Percentiles rank a stretch among this genome's conserved stretches.
phyloP scores from a whole-genome alignment of 176 grass and related monocot genomes.

The Tillandsia leiboldiana region DNA sequence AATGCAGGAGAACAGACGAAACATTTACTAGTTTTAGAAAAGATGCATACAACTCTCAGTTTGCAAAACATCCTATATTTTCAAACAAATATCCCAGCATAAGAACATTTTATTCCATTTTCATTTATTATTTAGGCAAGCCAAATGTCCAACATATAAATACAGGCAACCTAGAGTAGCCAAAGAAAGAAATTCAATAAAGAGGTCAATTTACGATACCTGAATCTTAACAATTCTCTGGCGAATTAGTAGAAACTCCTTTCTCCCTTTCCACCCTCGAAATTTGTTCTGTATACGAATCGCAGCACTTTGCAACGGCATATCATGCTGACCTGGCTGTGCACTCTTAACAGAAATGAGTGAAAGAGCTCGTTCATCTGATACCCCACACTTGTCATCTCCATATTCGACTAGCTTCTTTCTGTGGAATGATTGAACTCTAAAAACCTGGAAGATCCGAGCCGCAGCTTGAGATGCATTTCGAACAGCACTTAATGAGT shows the following conservation, averaged over 20 bases:
- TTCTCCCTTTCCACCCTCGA: constrained; percentile 96
- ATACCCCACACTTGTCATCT: constrained; percentile 68
- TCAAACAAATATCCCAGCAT: too few relatives aligned
- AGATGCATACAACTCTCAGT: neutral
- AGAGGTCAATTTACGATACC: constrained; percentile 27
- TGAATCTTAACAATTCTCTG: constrained; percentile 97
- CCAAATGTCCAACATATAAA: too few relatives aligned
- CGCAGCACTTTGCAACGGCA: constrained; percentile 62
- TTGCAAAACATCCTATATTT: too few relatives aligned
- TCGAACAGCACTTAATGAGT: constrained; percentile 81
- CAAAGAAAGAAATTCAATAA: neutral
- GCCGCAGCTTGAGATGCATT: constrained; percentile 96
- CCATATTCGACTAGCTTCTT: constrained; percentile 81
- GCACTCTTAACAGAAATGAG: constrained; percentile 65
- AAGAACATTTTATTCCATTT: too few relatives aligned
- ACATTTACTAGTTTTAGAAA: neutral
- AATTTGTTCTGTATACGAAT: constrained; percentile 97
- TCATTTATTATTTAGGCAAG: too few relatives aligned
- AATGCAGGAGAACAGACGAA: neutral
- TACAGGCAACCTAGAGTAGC: too few relatives aligned
- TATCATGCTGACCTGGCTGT: constrained; percentile 51
- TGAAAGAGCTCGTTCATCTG: constrained; percentile 66
- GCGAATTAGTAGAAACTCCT: constrained; percentile 84
- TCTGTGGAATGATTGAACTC: constrained; percentile 93
- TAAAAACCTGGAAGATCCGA: constrained; percentile 95